Evolutionary conservation across 2,329 filamentous ascomycete species (phyloP).

Genomic region (Delphinella strobiligena): DNA sequence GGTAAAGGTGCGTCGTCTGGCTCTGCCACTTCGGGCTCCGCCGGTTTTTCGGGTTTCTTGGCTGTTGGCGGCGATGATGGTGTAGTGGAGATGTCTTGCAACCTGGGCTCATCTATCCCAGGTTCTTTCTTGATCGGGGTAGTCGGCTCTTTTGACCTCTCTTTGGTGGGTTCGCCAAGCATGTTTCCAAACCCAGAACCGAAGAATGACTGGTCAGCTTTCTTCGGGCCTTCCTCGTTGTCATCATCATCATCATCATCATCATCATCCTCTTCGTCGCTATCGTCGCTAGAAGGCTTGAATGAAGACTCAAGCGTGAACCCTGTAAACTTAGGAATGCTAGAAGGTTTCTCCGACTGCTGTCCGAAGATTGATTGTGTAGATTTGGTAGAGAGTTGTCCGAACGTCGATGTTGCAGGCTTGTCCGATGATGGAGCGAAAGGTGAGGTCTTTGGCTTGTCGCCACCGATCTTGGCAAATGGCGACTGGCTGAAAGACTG

Average conservation of each 20-base stretch:
- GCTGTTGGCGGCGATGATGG: constrained; percentile 21
- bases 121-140: constrained; percentile 29
- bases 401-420: background rate
- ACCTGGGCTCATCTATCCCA: constrained; percentile 18
- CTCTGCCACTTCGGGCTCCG: constrained; percentile 11
- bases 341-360: constrained; percentile 14
- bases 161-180: constrained; percentile 24
- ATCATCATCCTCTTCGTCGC: constrained; percentile 49
- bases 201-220: constrained; percentile 18
- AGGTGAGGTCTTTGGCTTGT: background rate
- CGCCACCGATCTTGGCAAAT: background rate
- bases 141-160: constrained; percentile 16
- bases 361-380: constrained; percentile 6
- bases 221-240: constrained; percentile 43
- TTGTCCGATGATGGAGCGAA: background rate
- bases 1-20: constrained; percentile 19
- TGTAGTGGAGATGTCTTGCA: constrained; percentile 26
- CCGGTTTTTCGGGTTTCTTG: constrained; percentile 9
- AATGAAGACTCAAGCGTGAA: constrained; percentile 61
- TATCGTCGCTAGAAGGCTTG: constrained; percentile 49
- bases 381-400: background rate
- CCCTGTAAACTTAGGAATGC: constrained; percentile 26
- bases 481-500: too few relatives aligned
- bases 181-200: constrained; percentile 19
- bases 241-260: constrained; percentile 49